These are phyloP conservation scores for Fusarium piperis DNA, from an alignment of 2,329 filamentous ascomycete genomes.

Conservation along the genomic window DNA sequence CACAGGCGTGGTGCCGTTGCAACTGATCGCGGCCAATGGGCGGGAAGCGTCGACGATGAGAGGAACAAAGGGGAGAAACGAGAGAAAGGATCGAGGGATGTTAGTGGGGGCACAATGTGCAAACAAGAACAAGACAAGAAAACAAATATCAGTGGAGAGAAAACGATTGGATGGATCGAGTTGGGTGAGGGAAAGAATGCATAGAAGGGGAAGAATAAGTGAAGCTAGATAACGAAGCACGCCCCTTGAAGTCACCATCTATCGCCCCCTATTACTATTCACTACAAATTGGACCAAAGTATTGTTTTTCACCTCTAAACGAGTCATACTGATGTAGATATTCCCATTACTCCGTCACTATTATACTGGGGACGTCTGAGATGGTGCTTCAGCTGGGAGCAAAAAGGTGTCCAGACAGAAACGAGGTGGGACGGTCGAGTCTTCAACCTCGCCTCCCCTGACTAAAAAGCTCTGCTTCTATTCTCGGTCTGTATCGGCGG, in stretches of 20 bases:
- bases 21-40: neutral
- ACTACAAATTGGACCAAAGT: neutral
- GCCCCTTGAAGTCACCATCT: neutral
- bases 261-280: neutral
- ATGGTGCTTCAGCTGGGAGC: neutral
- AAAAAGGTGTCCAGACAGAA: neutral
- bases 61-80: neutral
- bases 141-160: neutral
- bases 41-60: neutral
- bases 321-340: neutral
- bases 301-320: neutral
- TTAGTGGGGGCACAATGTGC: neutral
- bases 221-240: neutral
- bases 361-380: neutral
- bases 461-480: neutral
- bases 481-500: neutral
- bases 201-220: neutral
- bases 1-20: neutral
- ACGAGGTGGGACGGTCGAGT: neutral
- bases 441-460: neutral
- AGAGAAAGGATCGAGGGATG: neutral
- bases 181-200: neutral
- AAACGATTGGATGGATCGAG: neutral
- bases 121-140: neutral
- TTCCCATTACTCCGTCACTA: neutral